phyloP scores from a whole-genome alignment of 306 rosid species.

The Citrullus amarus region DNA sequence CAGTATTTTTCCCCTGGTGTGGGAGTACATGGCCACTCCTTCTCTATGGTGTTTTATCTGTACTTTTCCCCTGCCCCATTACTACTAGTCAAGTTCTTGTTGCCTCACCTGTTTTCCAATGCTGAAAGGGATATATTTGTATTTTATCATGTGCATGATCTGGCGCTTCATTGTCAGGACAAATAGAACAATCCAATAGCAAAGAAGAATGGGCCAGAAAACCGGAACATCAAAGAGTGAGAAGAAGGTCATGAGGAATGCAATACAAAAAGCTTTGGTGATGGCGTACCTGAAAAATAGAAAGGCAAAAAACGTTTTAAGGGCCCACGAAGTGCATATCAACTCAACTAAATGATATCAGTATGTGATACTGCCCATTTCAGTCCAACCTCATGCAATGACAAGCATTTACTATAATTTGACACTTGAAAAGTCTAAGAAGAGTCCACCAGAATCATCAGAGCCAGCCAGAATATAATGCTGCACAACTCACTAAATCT shows the following conservation, averaged over 20 bases:
- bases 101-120: slow-evolving; percentile 47
- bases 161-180: slow-evolving; percentile 71
- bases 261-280: slow-evolving; percentile 51
- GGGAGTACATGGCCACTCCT: neutral
- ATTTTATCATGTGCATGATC: slow-evolving; percentile 58
- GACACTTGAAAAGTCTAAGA: neutral
- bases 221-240: slow-evolving; percentile 53
- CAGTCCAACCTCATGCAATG: neutral
- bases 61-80: no score
- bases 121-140: slow-evolving; percentile 53
- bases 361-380: neutral
- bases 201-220: slow-evolving; percentile 63
- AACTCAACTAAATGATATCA: neutral
- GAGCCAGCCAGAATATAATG: neutral
- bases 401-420: neutral
- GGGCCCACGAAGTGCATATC: neutral
- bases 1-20: neutral
- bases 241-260: slow-evolving; percentile 53
- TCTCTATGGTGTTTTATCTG: neutral
- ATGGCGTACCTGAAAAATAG: slow-evolving; percentile 45
- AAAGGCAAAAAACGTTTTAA: neutral
- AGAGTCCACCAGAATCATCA: neutral
- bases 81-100: neutral
- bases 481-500: neutral
- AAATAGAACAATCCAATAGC: slow-evolving; percentile 52